Evolutionary conservation across 176 grass and related monocot species (phyloP).

Genomic region (Eleusine coracana): DNA sequence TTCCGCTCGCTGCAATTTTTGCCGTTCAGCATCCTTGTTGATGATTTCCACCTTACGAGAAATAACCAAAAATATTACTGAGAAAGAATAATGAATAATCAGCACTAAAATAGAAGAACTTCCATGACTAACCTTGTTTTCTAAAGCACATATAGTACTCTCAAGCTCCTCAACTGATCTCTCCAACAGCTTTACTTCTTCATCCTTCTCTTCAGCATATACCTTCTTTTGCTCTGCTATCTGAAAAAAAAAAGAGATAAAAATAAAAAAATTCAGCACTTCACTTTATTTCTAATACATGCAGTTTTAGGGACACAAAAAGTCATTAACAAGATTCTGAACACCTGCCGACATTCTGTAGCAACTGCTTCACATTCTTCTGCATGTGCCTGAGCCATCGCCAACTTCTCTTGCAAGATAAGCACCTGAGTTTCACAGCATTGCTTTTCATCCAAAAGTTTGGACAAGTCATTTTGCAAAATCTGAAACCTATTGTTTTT

Average conservation of each 20-base stretch:
- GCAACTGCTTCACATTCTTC: slow-evolving; percentile 95
- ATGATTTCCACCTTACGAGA: slow-evolving; percentile 68
- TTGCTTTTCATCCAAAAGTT: slow-evolving; percentile 59
- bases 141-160: slow-evolving; percentile 77
- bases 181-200: slow-evolving; percentile 88
- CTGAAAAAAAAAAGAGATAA: slow-evolving; percentile 39
- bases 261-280: background rate
- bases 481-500: slow-evolving; percentile 34
- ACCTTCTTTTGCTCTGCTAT: slow-evolving; percentile 69
- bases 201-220: slow-evolving; percentile 89
- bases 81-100: slow-evolving; percentile 3
- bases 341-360: slow-evolving; percentile 81
- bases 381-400: slow-evolving; percentile 74
- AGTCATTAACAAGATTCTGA: slow-evolving; percentile 22
- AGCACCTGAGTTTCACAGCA: slow-evolving; percentile 50
- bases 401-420: slow-evolving; percentile 72
- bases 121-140: slow-evolving; percentile 67
- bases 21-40: slow-evolving; percentile 79
- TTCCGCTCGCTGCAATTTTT: slow-evolving; percentile 72
- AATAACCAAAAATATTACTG: slow-evolving; percentile 25
- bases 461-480: slow-evolving; percentile 57
- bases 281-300: slow-evolving; percentile 9
- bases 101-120: slow-evolving; percentile 27
- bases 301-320: slow-evolving; percentile 1
- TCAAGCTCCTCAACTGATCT: slow-evolving; percentile 84